phyloP scores from a whole-genome alignment of 805 yeast species.

The Nakazawaea peltata region DNA sequence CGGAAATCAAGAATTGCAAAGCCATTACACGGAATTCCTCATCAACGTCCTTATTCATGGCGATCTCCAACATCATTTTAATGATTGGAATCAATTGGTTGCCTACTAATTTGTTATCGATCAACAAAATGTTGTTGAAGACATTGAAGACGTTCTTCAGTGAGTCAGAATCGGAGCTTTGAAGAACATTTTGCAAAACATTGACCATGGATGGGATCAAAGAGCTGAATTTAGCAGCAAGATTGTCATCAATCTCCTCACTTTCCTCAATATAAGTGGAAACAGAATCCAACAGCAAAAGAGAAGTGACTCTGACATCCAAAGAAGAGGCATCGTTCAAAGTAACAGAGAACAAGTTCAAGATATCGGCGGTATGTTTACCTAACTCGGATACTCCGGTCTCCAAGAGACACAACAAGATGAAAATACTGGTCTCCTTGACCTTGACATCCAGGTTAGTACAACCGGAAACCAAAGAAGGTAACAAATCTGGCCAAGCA shows the following conservation, averaged over 20 bases:
- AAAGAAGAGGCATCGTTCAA: conserved; percentile 53
- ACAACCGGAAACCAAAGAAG: conserved; percentile 61
- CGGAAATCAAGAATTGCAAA: conserved; percentile 74
- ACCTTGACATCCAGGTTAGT: conserved; percentile 44
- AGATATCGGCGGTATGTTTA: conserved; percentile 55
- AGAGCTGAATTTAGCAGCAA: conserved; percentile 46
- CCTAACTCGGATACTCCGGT: conserved; percentile 50
- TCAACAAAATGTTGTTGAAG: conserved; percentile 68
- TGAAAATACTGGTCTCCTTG: conserved; percentile 79
- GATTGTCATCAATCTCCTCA: conserved; percentile 33
- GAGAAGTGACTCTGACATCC: conserved; percentile 76
- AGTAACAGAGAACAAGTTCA: conserved; percentile 62
- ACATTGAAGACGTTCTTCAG: conserved; percentile 76
- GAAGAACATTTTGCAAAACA: conserved; percentile 68
- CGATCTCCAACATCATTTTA: conserved; percentile 67
- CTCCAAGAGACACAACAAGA: conserved; percentile 73
- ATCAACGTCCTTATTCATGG: conserved; percentile 57
- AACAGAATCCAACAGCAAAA: conserved; percentile 69
- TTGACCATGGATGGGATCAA: conserved; percentile 75
- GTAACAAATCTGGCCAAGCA: conserved; percentile 73
- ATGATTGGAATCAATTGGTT: conserved; percentile 62
- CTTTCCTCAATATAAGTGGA: conserved; percentile 61
- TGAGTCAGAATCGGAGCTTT: conserved; percentile 60
- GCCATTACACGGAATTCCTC: conserved; percentile 81
- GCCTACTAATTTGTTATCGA: conserved; percentile 75